Base-by-base conservation (phyloP, 2,329 filamentous ascomycete genomes). In the Colletotrichum abscissum region DNA sequence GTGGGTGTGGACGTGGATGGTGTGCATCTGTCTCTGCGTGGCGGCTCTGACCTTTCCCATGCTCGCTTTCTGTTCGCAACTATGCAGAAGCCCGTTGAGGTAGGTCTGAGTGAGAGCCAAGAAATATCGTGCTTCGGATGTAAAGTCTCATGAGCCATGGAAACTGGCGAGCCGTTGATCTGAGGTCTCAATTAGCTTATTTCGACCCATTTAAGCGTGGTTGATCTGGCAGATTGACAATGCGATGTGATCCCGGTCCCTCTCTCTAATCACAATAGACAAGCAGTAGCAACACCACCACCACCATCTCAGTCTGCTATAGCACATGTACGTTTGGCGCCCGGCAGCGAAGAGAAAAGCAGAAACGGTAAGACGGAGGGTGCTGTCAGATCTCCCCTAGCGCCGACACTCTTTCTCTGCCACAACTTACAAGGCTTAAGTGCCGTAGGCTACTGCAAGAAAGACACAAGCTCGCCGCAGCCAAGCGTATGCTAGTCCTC, bases 51-150 rank as follows among this genome's bases (percentile, higher is more conserved):
- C 30, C 24, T 14, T 56, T 42, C 19, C 30, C 38, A 35, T 49
- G 28, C 42, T 73, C 42, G 42, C 46, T 46, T 64, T 72, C 42
- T 65, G 19, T 49, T 69, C 64, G 22, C 8, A 55, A 28, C 28
- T 16, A 56, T 35, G 52, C 33, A 49, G 24, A 11, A 26, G 26
- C 6, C 12, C 33, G 42, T 52, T 46, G 24, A 28, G 42, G 28
- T 52, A 64, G 70, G 58, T 59, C 55, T 56, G 66, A 55, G 57
- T 12, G 67, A 57, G 26, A 59, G 70, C 70, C 70, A 70, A 73
- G 70, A 52, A 30, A 38, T 57, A n/a, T 24, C 9, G 46, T 60
- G 60, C 59, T 66, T 73, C 49, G 49, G 35, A 65, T 70, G 55
- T 26, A 62, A 70, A 73, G 70, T 66, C 67, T 73, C 55, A 35